Conservation (phyloP, 345 rosid species). For the Eucalyptus regnans region DNA sequence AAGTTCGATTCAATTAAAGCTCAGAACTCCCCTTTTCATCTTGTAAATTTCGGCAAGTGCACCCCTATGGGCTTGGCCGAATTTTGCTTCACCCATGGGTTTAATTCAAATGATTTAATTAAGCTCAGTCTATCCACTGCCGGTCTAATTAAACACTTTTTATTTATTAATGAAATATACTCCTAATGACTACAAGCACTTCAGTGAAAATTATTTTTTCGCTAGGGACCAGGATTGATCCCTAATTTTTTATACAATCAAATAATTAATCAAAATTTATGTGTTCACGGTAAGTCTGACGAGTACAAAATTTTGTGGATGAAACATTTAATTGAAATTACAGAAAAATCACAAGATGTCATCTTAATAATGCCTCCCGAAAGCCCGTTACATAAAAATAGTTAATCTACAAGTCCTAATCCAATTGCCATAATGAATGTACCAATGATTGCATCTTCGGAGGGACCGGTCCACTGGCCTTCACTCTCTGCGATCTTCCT, state of each 20-base stretch:
- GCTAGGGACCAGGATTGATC: fast-evolving
- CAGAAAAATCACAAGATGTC: not conserved
- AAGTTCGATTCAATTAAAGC: too few species aligned
- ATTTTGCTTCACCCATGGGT: too few species aligned
- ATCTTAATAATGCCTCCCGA: not conserved
- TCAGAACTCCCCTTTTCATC: too few species aligned
- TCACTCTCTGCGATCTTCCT: not conserved
- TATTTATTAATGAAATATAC: too few species aligned
- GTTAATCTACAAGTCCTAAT: not conserved
- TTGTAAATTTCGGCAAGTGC: too few species aligned
- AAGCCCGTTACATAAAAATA: not conserved
- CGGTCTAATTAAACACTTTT: too few species aligned
- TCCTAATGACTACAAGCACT: too few species aligned
- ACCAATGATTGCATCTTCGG: not conserved
- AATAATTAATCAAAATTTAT: too few species aligned
- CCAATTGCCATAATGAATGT: not conserved
- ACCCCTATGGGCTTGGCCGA: too few species aligned
- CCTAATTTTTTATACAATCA: too few species aligned
- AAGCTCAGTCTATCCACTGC: fast-evolving
- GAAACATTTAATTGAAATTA: not conserved
- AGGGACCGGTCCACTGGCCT: not conserved
- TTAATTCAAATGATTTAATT: too few species aligned
- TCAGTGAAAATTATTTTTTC: too few species aligned
- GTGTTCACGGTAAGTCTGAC: not conserved
- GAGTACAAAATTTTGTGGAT: not conserved